A percentile compares a stretch with the other conserved stretches of the same genome.
These are phyloP conservation scores for Hymenoscyphus albidus DNA, from an alignment of 2,329 filamentous ascomycete species.

Conservation along the genomic window DNA sequence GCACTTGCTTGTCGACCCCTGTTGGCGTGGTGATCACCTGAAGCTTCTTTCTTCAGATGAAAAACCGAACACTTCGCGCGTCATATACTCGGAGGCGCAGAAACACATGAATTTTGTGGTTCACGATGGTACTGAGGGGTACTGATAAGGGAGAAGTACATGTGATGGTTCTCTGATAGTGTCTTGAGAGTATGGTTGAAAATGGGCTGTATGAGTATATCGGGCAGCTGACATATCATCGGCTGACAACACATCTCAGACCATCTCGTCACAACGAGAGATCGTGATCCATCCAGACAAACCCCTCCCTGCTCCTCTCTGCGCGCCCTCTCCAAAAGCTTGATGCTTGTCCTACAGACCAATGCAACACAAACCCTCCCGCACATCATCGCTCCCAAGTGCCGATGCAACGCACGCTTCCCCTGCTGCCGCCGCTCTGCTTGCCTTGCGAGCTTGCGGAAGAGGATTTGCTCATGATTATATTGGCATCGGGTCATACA, in stretches of 20 bases:
- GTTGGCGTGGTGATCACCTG: not conserved
- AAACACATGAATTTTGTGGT: not conserved
- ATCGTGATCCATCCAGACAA: not conserved
- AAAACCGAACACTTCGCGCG: not conserved
- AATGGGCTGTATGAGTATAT: too few species aligned
- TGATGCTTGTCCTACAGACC: not conserved
- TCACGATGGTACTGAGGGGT: not conserved
- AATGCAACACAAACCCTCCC: constrained; percentile 1
- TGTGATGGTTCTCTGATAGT: not conserved
- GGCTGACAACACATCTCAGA: constrained; percentile 3
- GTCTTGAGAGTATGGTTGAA: too few species aligned
- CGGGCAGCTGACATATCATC: not conserved
- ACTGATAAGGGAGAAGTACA: not conserved
- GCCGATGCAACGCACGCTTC: not conserved
- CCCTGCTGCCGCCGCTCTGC: not conserved
- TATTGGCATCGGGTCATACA: not conserved
- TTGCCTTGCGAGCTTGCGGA: not conserved
- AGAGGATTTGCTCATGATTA: not conserved
- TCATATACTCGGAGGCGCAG: not conserved
- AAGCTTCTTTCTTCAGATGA: not conserved
- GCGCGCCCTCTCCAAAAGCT: not conserved
- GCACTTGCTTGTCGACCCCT: not conserved
- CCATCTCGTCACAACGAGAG: not conserved
- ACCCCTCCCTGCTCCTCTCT: not conserved
- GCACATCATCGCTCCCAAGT: not conserved